Base-by-base conservation (phyloP, 2,329 filamentous ascomycete genomes). In the Scolecobasidium constrictum region DNA sequence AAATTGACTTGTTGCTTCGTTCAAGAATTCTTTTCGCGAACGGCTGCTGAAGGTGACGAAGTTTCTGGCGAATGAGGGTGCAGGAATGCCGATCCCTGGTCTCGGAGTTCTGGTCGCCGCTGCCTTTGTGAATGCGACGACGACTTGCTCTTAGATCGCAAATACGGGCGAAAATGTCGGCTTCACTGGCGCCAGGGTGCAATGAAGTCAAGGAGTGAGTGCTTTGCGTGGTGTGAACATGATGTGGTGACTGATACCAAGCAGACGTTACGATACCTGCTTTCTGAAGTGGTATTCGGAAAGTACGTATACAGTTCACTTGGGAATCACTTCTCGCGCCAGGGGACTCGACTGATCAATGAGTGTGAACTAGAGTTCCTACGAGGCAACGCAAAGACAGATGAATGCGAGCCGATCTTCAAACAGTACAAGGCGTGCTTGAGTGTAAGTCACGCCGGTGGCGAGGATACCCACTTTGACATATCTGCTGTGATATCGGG, bases 231-330 rank as follows among this genome's bases (percentile, higher is more conserved):
- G 26, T 31, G n/a, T n/a, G 26, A n/a, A 31, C n/a, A n/a, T n/a
- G n/a, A n/a, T n/a, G n/a, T 31, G 26, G n/a, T 31, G 26, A n/a
- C 26, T 31, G 26, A 31, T n/a, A n/a, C 9, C 26, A n/a, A 31
- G 9, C 48, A 95, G 88, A 61, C 85, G 81, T 54, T 98, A 98
- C 60, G 92, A 98, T 62, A 88, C 83, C 41, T 98, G 92, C 67
- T 98, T 98, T 61, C 69, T 98, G 50, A 96, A 94, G 66, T 98
- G 92, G 92, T 98, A 98, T 63, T 95, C 88, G 59, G 92, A 98
- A 66, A 96, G 92, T 95, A 71, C 46, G 81, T 63, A 21, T 50
- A 19, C 42, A 44, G 46, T 7, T 38, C 23, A 19, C 12, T 38
- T 17, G 38, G 16, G 38, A 35, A 31, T 37, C 9, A 47, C 39